Percentiles rank a stretch among this genome's conserved stretches.
phyloP scores from a whole-genome alignment of 192 early-diverging fungal species.

The Neocallimastix lanati region DNA sequence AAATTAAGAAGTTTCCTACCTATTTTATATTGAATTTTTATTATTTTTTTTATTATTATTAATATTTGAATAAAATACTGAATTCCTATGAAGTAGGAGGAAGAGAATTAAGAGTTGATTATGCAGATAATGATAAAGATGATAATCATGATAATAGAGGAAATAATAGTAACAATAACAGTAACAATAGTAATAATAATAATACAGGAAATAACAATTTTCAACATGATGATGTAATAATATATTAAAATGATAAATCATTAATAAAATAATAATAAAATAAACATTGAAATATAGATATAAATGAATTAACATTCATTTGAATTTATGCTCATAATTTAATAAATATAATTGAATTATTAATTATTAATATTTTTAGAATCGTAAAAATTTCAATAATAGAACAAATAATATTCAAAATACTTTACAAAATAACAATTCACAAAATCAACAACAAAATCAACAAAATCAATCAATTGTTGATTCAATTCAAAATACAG shows the following conservation, averaged over 20 bases:
- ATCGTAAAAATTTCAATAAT: neutral
- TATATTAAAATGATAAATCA: too few species aligned
- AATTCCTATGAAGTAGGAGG: constrained; percentile 80
- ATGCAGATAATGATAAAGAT: constrained; percentile 64
- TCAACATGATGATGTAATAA: neutral
- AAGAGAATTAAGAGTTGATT: constrained; percentile 75
- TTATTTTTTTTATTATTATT: neutral
- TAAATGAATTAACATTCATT: too few species aligned
- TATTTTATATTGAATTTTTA: neutral
- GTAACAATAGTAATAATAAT: neutral
- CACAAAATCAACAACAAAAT: neutral
- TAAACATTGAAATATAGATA: too few species aligned
- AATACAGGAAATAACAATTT: neutral
- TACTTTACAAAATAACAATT: neutral
- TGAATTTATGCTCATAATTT: too few species aligned
- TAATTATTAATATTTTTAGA: neutral
- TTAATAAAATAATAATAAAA: too few species aligned
- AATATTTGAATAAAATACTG: constrained; percentile 16
- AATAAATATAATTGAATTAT: too few species aligned
- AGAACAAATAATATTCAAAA: neutral
- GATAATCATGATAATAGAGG: constrained; percentile 6
- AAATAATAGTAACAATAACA: neutral
- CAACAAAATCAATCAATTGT: constrained; percentile 4
- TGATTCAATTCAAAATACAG: constrained; percentile 2
- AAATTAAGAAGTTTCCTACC: neutral